A percentile compares a stretch with the other conserved stretches of the same genome.
These are phyloP conservation scores for Coccomyxa sp. DNA, from an alignment of 139 green algal species.

Conservation along the genomic window DNA sequence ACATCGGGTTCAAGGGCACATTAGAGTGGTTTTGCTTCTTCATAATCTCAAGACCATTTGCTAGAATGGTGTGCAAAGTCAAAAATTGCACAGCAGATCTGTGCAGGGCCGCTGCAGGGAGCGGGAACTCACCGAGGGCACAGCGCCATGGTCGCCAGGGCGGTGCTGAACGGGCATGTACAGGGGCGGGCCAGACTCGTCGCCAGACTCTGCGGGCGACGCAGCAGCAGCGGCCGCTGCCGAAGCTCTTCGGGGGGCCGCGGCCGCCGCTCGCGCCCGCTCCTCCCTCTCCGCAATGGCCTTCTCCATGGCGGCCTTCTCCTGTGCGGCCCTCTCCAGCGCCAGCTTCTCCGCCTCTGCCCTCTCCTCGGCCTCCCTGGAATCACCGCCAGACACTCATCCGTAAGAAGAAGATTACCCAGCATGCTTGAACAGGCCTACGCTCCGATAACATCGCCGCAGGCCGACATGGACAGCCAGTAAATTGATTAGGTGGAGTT, in stretches of 20 bases:
- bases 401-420: too few relatives aligned
- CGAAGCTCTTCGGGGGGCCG: not conserved
- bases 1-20: too few relatives aligned
- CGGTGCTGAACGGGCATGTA: not conserved
- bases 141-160: not conserved
- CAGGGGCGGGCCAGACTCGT: not conserved
- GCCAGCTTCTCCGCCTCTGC: not conserved
- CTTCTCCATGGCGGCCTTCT: not conserved
- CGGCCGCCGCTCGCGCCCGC: too few relatives aligned
- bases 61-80: too few relatives aligned
- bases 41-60: too few relatives aligned
- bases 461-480: too few relatives aligned
- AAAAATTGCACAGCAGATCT: not conserved
- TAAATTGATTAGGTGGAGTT: too few relatives aligned
- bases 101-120: not conserved
- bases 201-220: not conserved
- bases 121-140: not conserved
- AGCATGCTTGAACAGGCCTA: too few relatives aligned
- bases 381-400: not conserved
- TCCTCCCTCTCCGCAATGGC: too few relatives aligned
- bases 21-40: too few relatives aligned
- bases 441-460: too few relatives aligned
- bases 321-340: not conserved
- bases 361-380: not conserved
- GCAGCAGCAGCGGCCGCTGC: too few relatives aligned